Conservation (phyloP, 257 asterid genomes). For the Sherardia arvensis region DNA sequence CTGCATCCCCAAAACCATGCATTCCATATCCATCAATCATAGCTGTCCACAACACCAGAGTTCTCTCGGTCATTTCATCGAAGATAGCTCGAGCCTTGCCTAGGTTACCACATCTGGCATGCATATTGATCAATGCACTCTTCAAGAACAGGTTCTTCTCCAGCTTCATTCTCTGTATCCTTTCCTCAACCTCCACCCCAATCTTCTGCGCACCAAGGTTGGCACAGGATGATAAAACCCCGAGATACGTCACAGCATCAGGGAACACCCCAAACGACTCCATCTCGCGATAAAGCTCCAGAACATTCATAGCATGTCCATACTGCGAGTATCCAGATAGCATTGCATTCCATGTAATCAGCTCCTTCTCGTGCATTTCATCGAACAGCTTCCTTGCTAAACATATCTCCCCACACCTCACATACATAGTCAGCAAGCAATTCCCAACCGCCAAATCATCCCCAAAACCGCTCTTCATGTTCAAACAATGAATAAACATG, state of each 20-base stretch:
- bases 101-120: constrained; percentile 82
- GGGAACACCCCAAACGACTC: constrained; percentile 38
- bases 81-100: constrained; percentile 52
- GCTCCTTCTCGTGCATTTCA: constrained; percentile 35
- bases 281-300: constrained; percentile 68
- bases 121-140: constrained; percentile 75
- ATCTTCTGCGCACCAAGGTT: constrained; percentile 63
- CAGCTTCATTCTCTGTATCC: constrained; percentile 30
- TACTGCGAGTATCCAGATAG: constrained; percentile 80
- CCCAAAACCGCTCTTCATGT: constrained; percentile 36
- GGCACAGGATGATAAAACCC: constrained; percentile 78
- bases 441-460: constrained; percentile 49
- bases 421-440: constrained; percentile 80
- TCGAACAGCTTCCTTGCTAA: constrained; percentile 52
- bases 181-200: constrained; percentile 56
- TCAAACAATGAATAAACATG: constrained; percentile 52
- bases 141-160: constrained; percentile 46
- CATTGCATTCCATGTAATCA: constrained; percentile 96
- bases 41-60: constrained; percentile 83
- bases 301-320: constrained; percentile 53
- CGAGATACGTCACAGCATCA: constrained; percentile 74
- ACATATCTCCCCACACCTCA: constrained; percentile 45
- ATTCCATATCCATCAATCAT: constrained; percentile 79
- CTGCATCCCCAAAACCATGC: constrained; percentile 67
- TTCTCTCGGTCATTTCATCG: constrained; percentile 53